A percentile compares a stretch with the other conserved stretches of the same genome.
Evolutionary conservation across 202 grass and related monocot species (phyloP).

Genomic region (Bolboschoenoplectus hybrid): DNA sequence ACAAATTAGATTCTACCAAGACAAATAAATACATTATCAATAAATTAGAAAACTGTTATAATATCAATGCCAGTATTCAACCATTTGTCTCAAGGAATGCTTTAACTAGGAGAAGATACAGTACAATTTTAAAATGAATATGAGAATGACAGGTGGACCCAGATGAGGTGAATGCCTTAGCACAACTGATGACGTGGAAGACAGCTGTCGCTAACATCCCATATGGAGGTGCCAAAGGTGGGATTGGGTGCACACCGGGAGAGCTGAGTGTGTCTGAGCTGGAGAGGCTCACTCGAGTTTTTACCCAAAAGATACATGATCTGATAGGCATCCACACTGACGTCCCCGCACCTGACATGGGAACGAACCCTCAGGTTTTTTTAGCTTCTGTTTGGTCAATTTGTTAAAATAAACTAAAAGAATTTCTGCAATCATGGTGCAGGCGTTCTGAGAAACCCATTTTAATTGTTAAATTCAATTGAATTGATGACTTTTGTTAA

Average conservation of each 20-base stretch:
- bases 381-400: slow-evolving; percentile 20
- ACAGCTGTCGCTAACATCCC: slow-evolving; percentile 96
- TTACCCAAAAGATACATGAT: slow-evolving; percentile 98
- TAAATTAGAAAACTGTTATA: not conserved
- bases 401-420: not conserved
- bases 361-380: slow-evolving; percentile 83
- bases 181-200: slow-evolving; percentile 99
- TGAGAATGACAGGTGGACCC: slow-evolving; percentile 71
- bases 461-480: slow-evolving; percentile 3
- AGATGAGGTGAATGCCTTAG: slow-evolving; percentile 96
- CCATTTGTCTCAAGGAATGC: not conserved
- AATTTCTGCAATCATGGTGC: not conserved
- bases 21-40: not conserved
- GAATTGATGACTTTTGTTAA: not conserved
- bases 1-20: not conserved
- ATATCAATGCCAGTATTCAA: not conserved
- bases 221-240: slow-evolving; percentile 97
- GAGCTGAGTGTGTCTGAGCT: slow-evolving; percentile 83
- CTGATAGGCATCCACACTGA: slow-evolving; percentile 97
- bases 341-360: slow-evolving; percentile 97
- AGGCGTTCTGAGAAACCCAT: not conserved
- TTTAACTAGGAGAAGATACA: not conserved
- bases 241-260: slow-evolving; percentile 88
- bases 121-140: not conserved
- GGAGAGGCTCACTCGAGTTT: slow-evolving; percentile 87